Percentiles rank a stretch among this genome's conserved stretches.
phyloP scores from a whole-genome alignment of 2,329 filamentous ascomycete species.

The Aspergillus calidoustus region DNA sequence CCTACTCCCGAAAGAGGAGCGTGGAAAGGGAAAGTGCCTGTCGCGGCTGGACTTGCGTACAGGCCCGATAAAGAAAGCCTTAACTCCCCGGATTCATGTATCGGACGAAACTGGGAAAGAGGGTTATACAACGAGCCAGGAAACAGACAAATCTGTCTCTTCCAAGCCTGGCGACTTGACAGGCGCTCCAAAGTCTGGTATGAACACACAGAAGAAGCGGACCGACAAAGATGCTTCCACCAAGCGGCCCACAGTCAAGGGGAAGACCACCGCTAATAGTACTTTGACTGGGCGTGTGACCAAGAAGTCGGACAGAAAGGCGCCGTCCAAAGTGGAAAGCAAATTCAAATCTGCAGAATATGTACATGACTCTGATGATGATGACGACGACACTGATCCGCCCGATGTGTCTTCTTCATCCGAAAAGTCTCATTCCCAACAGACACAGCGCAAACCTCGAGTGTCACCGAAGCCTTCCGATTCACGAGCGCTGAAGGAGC shows the following conservation, averaged over 20 bases:
- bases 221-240: conserved; percentile 46
- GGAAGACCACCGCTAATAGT: conserved; percentile 56
- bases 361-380: conserved; percentile 56
- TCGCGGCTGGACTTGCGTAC: conserved; percentile 60
- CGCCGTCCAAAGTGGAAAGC: conserved; percentile 43
- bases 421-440: conserved; percentile 25
- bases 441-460: conserved; percentile 27
- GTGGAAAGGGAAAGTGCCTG: conserved; percentile 64
- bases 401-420: conserved; percentile 34
- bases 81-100: conserved; percentile 44
- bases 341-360: conserved; percentile 60
- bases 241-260: conserved; percentile 50
- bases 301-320: conserved; percentile 51
- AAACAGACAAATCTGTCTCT: conserved; percentile 40
- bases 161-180: conserved; percentile 34
- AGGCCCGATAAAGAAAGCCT: conserved; percentile 44
- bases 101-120: conserved; percentile 43
- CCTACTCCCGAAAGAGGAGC: conserved; percentile 63
- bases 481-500: conserved; percentile 25
- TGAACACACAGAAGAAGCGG: conserved; percentile 42
- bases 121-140: conserved; percentile 40
- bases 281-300: conserved; percentile 49
- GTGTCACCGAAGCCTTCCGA: conserved; percentile 25
- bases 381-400: conserved; percentile 53
- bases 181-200: conserved; percentile 31